Conservation (phyloP, 768 basidiomycete species). For the Holtermannia corniformis region DNA sequence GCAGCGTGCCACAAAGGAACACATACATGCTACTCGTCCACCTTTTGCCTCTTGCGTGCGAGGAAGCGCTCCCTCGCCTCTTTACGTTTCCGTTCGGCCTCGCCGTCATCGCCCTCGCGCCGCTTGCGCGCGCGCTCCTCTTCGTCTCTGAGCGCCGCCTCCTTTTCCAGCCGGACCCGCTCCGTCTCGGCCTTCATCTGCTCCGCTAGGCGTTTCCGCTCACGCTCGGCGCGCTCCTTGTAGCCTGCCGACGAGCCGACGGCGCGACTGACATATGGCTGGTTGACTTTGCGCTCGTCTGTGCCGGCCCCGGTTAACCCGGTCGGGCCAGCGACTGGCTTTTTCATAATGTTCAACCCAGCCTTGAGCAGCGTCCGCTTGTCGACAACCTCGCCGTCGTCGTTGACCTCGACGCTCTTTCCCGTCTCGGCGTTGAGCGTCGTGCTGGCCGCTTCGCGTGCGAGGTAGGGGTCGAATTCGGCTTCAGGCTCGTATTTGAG, state of each 20-base stretch:
- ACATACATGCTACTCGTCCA: too few relatives aligned
- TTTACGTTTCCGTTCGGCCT: conserved; percentile 33
- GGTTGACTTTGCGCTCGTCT: not conserved
- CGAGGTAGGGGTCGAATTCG: conserved; percentile 39
- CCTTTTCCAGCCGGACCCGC: conserved; percentile 50
- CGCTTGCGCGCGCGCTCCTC: conserved; percentile 49
- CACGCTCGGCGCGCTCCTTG: conserved; percentile 73
- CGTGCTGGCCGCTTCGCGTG: conserved; percentile 20
- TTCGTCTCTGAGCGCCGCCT: conserved; percentile 55
- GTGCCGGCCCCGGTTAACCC: conserved; percentile 11
- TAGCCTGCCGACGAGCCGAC: conserved; percentile 72
- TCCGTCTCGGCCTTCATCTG: conserved; percentile 70
- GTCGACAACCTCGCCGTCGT: conserved; percentile 95
- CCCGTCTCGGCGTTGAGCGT: conserved; percentile 49
- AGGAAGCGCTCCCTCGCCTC: conserved; percentile 36
- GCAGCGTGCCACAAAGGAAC: too few relatives aligned
- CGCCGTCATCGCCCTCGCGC: conserved; percentile 35
- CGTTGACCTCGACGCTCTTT: conserved; percentile 83
- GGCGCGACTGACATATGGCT: conserved; percentile 47
- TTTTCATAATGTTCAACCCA: conserved; percentile 72
- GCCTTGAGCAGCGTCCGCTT: conserved; percentile 84
- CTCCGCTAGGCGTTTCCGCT: conserved; percentile 62
- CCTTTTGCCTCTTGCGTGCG: conserved; percentile 34
- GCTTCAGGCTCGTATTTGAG: conserved; percentile 29
- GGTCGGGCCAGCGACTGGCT: conserved; percentile 39